Base-by-base conservation (phyloP, 768 basidiomycete species). In the Suillus paluster region DNA sequence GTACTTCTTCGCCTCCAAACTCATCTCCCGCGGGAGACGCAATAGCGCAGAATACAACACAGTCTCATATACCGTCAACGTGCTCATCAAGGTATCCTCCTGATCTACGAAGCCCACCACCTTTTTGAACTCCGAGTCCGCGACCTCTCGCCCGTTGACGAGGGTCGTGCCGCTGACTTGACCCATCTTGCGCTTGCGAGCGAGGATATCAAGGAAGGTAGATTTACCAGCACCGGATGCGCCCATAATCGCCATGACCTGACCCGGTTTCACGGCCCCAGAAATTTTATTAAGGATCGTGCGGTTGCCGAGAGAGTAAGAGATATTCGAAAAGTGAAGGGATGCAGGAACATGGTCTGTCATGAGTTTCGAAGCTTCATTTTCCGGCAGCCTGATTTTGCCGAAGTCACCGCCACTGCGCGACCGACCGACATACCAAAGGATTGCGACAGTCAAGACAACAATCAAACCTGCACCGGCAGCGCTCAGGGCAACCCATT, bases 41-140 rank as follows among this genome's bases (percentile, higher is more conserved):
- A 99, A 74, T 52, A 99, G 72, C 14, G 97, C 97, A 57, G 93
- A 95, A 71, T 97, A 97, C 58, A 99, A 74, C 19, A 99, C 90
- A 0, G 96, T 98, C 81, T 99, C 97, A 74, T 98, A 99, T 23
- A 99, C 97, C 4, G 97, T 99, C 77, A 99, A 79, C 9, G 97
- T 99, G 70, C 90, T 86, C 92, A 99, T 97, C 65, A 99, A 77
- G 11, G 95, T 97, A 74, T 99, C 97, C 75, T 99, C 97, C 76
- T 99, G 97, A 72, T 99, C 97, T 48, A 99, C 97, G 66, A 92
- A 99, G 34, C 97, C 97, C 65, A 91, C 87, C 6, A 98, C 90
- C 39, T 87, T 86, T 73, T 87, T 89, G 80, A 94, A 97, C 71
- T 91, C 86, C 27, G 81, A 76, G 73, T 93, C 82, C 48, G 80